These are phyloP conservation scores for Lachnellula subtilissima DNA, from an alignment of 2,329 filamentous ascomycete species.

Conservation along the genomic window DNA sequence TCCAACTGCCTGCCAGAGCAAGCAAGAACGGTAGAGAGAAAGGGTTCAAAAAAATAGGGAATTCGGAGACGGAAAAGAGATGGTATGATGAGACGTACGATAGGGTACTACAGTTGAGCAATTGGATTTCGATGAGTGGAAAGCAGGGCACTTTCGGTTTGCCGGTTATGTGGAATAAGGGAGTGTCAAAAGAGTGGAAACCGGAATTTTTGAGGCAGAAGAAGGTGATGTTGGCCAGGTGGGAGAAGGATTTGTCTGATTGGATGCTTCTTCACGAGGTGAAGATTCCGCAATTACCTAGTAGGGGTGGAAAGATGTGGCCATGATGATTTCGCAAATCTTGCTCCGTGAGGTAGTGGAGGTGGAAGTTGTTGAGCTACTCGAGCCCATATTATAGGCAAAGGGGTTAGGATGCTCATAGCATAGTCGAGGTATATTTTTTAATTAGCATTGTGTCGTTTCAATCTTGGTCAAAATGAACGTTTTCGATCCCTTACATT, in stretches of 20 bases:
- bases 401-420: too few relatives aligned
- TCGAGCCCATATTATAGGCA: too few relatives aligned
- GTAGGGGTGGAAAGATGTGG: neutral
- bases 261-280: neutral
- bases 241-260: neutral
- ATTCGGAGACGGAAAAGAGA: neutral
- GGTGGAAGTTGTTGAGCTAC: too few relatives aligned
- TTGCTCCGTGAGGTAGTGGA: too few relatives aligned
- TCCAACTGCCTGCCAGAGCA: neutral
- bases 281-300: neutral
- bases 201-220: slow-evolving; percentile 4
- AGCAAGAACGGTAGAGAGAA: neutral
- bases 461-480: too few relatives aligned
- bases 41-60: neutral
- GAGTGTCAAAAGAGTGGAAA: neutral
- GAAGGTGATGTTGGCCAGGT: neutral
- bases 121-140: neutral
- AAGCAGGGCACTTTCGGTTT: neutral
- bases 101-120: neutral
- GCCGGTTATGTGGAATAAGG: neutral
- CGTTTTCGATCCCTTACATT: too few relatives aligned
- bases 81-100: neutral
- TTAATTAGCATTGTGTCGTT: too few relatives aligned
- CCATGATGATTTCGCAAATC: neutral
- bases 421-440: too few relatives aligned